phyloP scores from a whole-genome alignment of 106 monocot genomes.

The Ottelia alismoides region DNA sequence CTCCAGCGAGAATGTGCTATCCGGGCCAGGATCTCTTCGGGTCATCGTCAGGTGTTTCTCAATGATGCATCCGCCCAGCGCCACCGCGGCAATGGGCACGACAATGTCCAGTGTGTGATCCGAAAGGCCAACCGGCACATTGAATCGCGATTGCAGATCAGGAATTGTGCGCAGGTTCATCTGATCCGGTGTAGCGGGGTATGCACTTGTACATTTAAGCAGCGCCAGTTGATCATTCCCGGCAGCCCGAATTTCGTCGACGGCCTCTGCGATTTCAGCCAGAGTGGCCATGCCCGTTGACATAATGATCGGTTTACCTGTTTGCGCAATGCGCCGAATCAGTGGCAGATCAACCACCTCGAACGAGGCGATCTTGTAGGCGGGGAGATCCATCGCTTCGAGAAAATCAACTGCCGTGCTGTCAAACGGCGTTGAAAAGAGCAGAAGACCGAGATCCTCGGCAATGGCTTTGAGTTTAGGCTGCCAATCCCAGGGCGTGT shows the following conservation, averaged over 20 bases:
- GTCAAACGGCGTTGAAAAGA: not conserved
- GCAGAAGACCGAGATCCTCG: not conserved
- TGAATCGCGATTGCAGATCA: no score
- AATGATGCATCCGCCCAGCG: no score
- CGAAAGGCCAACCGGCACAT: no score
- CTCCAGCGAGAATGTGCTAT: no score
- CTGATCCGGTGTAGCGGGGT: not conserved
- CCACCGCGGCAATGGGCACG: no score
- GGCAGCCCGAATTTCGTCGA: not conserved
- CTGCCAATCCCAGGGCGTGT: not conserved
- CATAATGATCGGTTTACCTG: not conserved
- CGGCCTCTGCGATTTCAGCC: not conserved
- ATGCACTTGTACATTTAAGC: not conserved
- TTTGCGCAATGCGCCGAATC: not conserved
- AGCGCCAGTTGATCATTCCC: not conserved
- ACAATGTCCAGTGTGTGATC: no score
- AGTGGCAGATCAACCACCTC: not conserved
- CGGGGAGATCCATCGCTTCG: not conserved
- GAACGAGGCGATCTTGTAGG: not conserved
- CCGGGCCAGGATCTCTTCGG: no score
- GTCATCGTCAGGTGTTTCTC: no score
- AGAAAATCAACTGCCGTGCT: not conserved
- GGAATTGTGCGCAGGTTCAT: no score
- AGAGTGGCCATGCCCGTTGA: not conserved
- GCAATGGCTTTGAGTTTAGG: not conserved